These are phyloP conservation scores for Colletotrichum sp. DNA, from an alignment of 2,329 filamentous ascomycete genomes.

Conservation along the genomic window DNA sequence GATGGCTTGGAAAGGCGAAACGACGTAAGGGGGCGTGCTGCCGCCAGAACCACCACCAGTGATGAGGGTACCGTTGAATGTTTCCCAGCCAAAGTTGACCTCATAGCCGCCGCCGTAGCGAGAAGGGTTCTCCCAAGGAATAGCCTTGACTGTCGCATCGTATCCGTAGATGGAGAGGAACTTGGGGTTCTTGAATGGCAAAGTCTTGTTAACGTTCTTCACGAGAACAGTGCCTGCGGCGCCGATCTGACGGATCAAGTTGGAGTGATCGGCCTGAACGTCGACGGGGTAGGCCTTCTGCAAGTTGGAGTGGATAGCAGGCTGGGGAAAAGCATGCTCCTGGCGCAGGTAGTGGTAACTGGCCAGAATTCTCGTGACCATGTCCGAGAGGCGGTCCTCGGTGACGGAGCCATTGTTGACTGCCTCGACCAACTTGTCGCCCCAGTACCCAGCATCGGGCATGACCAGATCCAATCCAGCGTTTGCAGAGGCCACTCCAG, in stretches of 20 bases:
- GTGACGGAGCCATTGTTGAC: conserved; percentile 66
- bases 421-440: conserved; percentile 59
- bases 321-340: conserved; percentile 46
- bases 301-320: conserved; percentile 65
- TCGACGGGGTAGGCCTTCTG: conserved; percentile 46
- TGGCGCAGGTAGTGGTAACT: conserved; percentile 64
- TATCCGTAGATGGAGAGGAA: conserved; percentile 66
- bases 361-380: conserved; percentile 62
- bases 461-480: conserved; percentile 77
- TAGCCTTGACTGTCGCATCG: conserved; percentile 59
- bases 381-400: conserved; percentile 62
- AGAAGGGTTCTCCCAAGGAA: conserved; percentile 5
- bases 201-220: conserved; percentile 69
- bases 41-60: conserved; percentile 33
- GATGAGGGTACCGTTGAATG: conserved; percentile 50
- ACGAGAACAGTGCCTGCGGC: conserved; percentile 74
- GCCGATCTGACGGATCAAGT: conserved; percentile 27
- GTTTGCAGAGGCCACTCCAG: conserved; percentile 64
- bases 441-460: conserved; percentile 55
- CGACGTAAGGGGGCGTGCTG: conserved; percentile 24
- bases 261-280: background rate
- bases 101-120: conserved; percentile 48
- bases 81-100: conserved; percentile 31
- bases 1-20: conserved; percentile 58
- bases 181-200: conserved; percentile 63